Evolutionary conservation across 306 rosid species (phyloP), one percentile per base, ranked within the genome.

Genomic region (Sphenostylis stenocarpa): DNA sequence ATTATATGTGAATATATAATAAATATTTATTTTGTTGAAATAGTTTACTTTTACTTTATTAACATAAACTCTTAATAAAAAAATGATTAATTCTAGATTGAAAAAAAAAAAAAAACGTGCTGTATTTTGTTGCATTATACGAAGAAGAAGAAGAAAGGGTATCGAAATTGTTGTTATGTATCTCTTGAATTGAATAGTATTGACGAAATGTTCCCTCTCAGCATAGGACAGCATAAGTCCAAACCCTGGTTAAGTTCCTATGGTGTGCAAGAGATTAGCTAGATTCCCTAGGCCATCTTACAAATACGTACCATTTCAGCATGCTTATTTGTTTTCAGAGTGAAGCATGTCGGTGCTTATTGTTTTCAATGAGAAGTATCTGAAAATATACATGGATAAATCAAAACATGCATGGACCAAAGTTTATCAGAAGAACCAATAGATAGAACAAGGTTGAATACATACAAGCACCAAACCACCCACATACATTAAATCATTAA

Each of bases 391-490:
- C 16, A 61, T 2, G 10, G 7, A 47, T 49, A 70, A 47, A 70
- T n/a, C 14, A 38, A 68, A 29, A 3, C 48, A 49, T 53, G 62
- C 81, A 77, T 45, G 34, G 63, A 64, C 75, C 65, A 70, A 19
- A 43, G 34, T 44, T 66, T 72, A 64, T 56, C 41, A 9, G 56
- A 71, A 15, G 51, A 73, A 28, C 56, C 56, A 36, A 62, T 17
- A 53, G 41, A 67, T 15, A 19, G 41, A 70, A 43, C 45, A 63
- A 57, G 57, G 29, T 14, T 41, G 62, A 76, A 75, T 51, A 69
- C 39, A 61, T 12, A 47, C 52, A 58, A 63, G 26, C 45, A 31
- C 51, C 51, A 80, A 84, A 72, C 34, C 84, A 82, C 60, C 75
- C 60, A 70, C 73, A 83, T 33, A 62, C 60, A 78, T 55, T 52